Conservation (phyloP, 768 basidiomycete species). For the Boletus rubroflammeus region DNA sequence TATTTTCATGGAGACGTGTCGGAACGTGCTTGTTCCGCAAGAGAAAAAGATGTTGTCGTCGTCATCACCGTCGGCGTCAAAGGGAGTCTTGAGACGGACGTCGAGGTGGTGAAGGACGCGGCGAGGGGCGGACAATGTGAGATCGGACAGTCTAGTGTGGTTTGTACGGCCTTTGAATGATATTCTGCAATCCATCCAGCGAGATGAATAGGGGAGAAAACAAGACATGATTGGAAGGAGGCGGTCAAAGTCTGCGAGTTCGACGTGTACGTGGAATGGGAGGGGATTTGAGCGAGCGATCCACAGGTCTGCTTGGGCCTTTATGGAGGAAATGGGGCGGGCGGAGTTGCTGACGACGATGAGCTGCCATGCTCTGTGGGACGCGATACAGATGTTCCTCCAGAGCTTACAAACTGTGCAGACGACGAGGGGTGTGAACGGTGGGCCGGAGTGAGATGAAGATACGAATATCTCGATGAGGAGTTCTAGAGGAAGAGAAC, state of each 20-base stretch:
- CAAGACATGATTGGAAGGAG: slow-evolving; percentile 64
- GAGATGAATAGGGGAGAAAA: slow-evolving; percentile 49
- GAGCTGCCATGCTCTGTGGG: slow-evolving; percentile 60
- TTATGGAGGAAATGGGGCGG: slow-evolving; percentile 37
- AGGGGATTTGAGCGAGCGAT: slow-evolving; percentile 50
- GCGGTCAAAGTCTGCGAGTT: slow-evolving; percentile 44
- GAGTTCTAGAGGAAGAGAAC: slow-evolving; percentile 54
- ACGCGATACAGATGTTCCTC: slow-evolving; percentile 49
- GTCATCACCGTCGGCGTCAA: slow-evolving; percentile 16
- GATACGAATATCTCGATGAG: slow-evolving; percentile 57
- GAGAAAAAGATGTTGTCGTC: slow-evolving; percentile 29
- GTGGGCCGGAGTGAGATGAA: slow-evolving; percentile 40
- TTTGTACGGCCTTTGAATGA: slow-evolving; percentile 32
- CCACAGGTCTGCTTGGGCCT: slow-evolving; percentile 52
- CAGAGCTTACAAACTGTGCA: slow-evolving; percentile 57
- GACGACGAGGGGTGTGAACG: slow-evolving; percentile 47
- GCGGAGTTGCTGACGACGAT: slow-evolving; percentile 47
- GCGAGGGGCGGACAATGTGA: slow-evolving; percentile 16
- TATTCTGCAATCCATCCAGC: slow-evolving; percentile 56
- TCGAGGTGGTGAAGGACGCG: slow-evolving; percentile 30
- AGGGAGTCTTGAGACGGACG: slow-evolving; percentile 23
- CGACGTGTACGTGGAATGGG: slow-evolving; percentile 51
- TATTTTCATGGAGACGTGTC: slow-evolving; percentile 46
- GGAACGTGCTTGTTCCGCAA: slow-evolving; percentile 35
- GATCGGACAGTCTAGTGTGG: slow-evolving; percentile 29